phyloP scores from a whole-genome alignment of 306 rosid genomes.

The Ammopiptanthus mongolicus region DNA sequence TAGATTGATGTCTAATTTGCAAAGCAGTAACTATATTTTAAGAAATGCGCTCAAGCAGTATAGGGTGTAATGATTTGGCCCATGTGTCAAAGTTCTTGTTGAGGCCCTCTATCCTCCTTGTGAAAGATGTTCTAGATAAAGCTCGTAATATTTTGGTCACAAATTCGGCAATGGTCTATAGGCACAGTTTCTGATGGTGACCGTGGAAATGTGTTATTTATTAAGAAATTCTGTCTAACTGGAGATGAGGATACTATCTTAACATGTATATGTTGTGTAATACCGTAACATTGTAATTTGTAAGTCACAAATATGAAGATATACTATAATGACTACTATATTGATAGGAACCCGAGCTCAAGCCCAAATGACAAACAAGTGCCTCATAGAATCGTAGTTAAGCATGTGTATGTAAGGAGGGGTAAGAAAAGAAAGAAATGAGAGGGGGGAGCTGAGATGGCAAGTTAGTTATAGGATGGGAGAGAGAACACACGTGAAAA shows the following conservation, averaged over 20 bases:
- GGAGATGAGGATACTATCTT: background rate
- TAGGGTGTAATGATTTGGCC: background rate
- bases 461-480: too few species aligned
- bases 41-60: background rate
- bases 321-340: background rate
- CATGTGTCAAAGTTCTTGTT: background rate
- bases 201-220: background rate
- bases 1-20: background rate
- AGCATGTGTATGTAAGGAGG: too few species aligned
- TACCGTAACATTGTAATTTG: too few species aligned
- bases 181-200: background rate
- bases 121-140: background rate
- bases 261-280: too few species aligned
- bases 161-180: background rate
- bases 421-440: too few species aligned
- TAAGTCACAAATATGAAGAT: background rate
- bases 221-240: background rate
- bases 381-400: too few species aligned
- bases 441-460: too few species aligned
- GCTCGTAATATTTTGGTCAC: background rate
- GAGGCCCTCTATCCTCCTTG: background rate
- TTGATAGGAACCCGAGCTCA: too few species aligned
- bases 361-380: too few species aligned
- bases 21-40: background rate
- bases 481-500: too few species aligned